Conservation (phyloP, 2,329 filamentous ascomycete genomes). For the Phyllosticta citriasiana region DNA sequence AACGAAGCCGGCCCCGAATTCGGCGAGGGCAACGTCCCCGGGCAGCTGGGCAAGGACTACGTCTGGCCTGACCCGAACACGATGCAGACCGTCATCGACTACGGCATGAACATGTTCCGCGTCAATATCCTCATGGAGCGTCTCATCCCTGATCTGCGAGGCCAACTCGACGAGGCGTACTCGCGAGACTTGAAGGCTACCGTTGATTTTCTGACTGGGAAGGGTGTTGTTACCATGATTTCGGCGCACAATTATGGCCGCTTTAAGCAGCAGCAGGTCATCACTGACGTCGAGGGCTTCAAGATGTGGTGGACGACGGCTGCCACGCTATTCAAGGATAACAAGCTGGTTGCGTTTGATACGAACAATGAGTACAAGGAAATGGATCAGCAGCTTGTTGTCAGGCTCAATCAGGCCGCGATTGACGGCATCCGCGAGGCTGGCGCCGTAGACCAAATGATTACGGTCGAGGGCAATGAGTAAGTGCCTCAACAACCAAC, state of each 20-base stretch:
- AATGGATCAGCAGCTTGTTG: conserved; percentile 35
- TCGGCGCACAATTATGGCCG: conserved; percentile 44
- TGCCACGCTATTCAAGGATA: conserved; percentile 29
- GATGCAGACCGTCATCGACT: conserved; percentile 39
- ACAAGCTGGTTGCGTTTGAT: conserved; percentile 36
- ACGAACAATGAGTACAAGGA: conserved; percentile 40
- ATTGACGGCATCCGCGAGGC: conserved; percentile 37
- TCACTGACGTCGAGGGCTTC: conserved; percentile 33
- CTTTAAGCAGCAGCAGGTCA: conserved; percentile 37
- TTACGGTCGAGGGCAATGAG: conserved; percentile 48
- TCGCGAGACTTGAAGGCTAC: conserved; percentile 32
- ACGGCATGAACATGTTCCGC: conserved; percentile 49
- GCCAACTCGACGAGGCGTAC: conserved; percentile 34
- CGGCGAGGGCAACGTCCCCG: conserved; percentile 47
- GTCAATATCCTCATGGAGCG: conserved; percentile 52
- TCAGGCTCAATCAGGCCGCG: conserved; percentile 37
- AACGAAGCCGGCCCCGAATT: conserved; percentile 57
- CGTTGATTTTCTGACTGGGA: conserved; percentile 38
- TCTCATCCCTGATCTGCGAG: conserved; percentile 42
- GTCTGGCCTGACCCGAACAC: conserved; percentile 48
- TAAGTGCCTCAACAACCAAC: not conserved
- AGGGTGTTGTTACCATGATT: conserved; percentile 39
- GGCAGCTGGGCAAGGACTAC: conserved; percentile 49
- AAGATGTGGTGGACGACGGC: conserved; percentile 35
- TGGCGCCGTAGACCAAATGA: conserved; percentile 42